Percentiles rank a stretch among this genome's conserved stretches.
Evolutionary conservation across 305 asterid species (phyloP).

Genomic region (Solanum hybrid): DNA sequence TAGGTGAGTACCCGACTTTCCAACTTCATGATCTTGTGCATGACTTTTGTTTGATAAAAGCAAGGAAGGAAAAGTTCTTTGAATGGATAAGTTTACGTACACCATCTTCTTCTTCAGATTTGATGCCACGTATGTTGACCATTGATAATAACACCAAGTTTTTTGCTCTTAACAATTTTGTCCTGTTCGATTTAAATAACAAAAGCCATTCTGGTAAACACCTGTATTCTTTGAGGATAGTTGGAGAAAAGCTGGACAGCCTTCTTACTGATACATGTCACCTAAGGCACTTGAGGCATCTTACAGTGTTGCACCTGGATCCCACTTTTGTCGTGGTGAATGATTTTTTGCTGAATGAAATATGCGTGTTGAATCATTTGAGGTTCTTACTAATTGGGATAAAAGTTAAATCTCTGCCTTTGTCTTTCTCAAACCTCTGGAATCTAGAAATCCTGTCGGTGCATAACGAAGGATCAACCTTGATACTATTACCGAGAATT

Average conservation of each 20-base stretch:
- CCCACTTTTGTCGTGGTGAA: not conserved
- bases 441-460: not conserved
- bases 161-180: not conserved
- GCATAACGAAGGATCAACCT: not conserved
- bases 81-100: not conserved
- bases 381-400: not conserved
- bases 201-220: not conserved
- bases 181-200: not conserved
- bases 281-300: not conserved
- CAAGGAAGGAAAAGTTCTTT: not conserved
- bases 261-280: not conserved
- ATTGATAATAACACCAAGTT: rapidly evolving
- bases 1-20: not conserved
- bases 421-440: not conserved
- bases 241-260: not conserved
- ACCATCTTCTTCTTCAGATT: not conserved
- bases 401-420: not conserved
- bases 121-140: not conserved
- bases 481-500: not conserved
- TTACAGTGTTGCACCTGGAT: not conserved
- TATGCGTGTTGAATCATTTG: not conserved
- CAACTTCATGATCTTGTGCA: not conserved
- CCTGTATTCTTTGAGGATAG: not conserved
- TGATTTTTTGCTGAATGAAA: not conserved
- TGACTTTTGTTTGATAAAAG: not conserved